Base-by-base conservation (phyloP, 352 stramenopile species). In the Peronospora farinosa region DNA sequence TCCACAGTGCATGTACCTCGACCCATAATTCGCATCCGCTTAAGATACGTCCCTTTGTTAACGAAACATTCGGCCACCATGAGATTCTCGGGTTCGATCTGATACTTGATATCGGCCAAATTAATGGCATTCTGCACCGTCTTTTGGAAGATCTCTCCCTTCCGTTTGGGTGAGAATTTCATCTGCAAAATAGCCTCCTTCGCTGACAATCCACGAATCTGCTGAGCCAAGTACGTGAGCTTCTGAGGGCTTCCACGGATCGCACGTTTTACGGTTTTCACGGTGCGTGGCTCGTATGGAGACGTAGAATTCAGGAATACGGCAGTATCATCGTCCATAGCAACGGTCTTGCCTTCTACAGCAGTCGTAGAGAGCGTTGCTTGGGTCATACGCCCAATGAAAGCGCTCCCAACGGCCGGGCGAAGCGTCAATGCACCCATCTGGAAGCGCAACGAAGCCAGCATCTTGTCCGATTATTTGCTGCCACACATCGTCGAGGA, bases 111-210 rank as follows among this genome's bases (percentile, higher is more conserved):
- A 57, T 93, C 82, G 11, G 82, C 82, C 48, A 93, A 51, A 67
- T 93, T 93, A 58, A 93, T 73, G 25, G 82, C 82, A 60, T 91
- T 90, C 68, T 91, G 79, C 59, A 93, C 69, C 28, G 79, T 91
- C 74, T 90, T 89, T 61, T 76, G 67, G 40, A 91, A 78, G 52
- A 88, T 76, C 57, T 84, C 70, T n/a, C 79, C 78, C 65, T 84
- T 85, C 50, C 82, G 75, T 66, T 93, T 93, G 41, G 74, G 79
- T 49, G 81, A 92, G 54, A 91, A 90, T 69, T 89, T 86, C 74
- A 93, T 88, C 69, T 93, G 82, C 41, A 85, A 60, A 35, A 93
- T 64, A 16, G 82, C 82, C 37, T 93, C 79, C 11, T 78, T 63
- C n/a, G 74, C 82, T 11, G 78, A 53, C 25, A 93, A 55, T 7